These are phyloP conservation scores for Pseudohalonectria lignicola DNA, from an alignment of 2,329 filamentous ascomycete species.

Conservation along the genomic window DNA sequence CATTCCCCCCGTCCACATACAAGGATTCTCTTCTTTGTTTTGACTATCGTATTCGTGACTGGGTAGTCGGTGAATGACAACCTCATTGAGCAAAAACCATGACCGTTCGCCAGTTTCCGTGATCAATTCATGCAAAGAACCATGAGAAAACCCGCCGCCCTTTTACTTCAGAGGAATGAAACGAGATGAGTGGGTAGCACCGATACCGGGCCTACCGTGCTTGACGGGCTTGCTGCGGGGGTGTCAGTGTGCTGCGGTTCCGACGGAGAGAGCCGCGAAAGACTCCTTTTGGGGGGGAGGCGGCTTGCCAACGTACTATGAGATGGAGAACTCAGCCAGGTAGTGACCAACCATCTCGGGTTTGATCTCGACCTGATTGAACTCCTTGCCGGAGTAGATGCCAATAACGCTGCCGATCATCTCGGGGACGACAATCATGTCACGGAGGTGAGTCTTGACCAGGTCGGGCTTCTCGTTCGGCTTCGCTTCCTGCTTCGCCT, in stretches of 20 bases:
- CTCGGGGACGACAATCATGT: conserved; percentile 99
- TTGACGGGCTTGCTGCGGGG: conserved; percentile 88
- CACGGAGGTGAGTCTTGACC: conserved; percentile 98
- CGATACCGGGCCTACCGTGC: conserved; percentile 99
- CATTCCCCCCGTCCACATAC: too few relatives aligned
- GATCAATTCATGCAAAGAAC: conserved; percentile 40
- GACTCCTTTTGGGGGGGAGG: not conserved
- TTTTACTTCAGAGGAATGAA: conserved; percentile 99
- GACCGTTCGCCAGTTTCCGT: conserved; percentile 47
- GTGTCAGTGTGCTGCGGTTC: conserved; percentile 6
- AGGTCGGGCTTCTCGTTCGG: conserved; percentile 99
- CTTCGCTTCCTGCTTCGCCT: conserved; percentile 97
- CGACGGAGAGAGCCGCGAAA: not conserved
- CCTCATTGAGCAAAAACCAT: conserved; percentile 31
- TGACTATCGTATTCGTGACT: conserved; percentile 3
- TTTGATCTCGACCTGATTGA: conserved; percentile 99
- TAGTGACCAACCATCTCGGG: conserved; percentile 99
- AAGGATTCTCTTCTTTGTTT: conserved; percentile 6
- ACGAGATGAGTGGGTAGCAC: conserved; percentile 99
- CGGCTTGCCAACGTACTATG: conserved; percentile 66
- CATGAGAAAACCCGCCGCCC: conserved; percentile 9
- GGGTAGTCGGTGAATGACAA: conserved; percentile 1
- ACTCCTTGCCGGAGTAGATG: conserved; percentile 99
- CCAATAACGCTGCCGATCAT: conserved; percentile 99
- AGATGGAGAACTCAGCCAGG: conserved; percentile 98